These are phyloP conservation scores for Parietaria judaica DNA, from an alignment of 306 rosid species.

Conservation along the genomic window DNA sequence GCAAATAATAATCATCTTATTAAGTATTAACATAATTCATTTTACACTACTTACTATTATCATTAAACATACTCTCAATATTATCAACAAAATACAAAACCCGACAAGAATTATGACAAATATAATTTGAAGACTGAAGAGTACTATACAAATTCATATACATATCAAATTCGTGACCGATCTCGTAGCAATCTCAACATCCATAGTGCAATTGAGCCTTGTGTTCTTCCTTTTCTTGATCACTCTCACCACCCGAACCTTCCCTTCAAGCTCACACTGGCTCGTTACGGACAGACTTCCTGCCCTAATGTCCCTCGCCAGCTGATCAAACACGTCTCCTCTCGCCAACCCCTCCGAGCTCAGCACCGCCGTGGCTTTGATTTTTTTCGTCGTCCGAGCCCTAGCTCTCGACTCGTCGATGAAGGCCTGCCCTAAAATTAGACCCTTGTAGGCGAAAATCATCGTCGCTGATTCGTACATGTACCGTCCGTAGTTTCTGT, in stretches of 20 bases:
- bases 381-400: slow-evolving; percentile 23
- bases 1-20: no score
- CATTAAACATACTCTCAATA: no score
- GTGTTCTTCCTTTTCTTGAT: slow-evolving; percentile 27
- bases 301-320: slow-evolving; percentile 18
- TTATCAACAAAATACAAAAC: no score
- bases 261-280: slow-evolving; percentile 20
- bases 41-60: no score
- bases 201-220: slow-evolving; percentile 24
- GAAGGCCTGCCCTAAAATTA: slow-evolving; percentile 10
- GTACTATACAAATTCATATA: neutral
- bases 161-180: slow-evolving; percentile 21
- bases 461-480: slow-evolving; percentile 15
- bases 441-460: slow-evolving; percentile 7
- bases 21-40: no score
- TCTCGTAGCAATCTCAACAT: slow-evolving; percentile 10
- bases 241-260: slow-evolving; percentile 17
- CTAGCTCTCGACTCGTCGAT: slow-evolving; percentile 16
- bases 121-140: no score
- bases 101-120: no score
- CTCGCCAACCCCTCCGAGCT: slow-evolving; percentile 5
- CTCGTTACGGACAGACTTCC: slow-evolving; percentile 12
- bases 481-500: slow-evolving; percentile 24
- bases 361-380: slow-evolving; percentile 2
- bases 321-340: neutral